Evolutionary conservation across 2,329 filamentous ascomycete genomes (phyloP), one percentile per base, ranked within the genome.

Genomic region (Cadophora luteo-olivacea): DNA sequence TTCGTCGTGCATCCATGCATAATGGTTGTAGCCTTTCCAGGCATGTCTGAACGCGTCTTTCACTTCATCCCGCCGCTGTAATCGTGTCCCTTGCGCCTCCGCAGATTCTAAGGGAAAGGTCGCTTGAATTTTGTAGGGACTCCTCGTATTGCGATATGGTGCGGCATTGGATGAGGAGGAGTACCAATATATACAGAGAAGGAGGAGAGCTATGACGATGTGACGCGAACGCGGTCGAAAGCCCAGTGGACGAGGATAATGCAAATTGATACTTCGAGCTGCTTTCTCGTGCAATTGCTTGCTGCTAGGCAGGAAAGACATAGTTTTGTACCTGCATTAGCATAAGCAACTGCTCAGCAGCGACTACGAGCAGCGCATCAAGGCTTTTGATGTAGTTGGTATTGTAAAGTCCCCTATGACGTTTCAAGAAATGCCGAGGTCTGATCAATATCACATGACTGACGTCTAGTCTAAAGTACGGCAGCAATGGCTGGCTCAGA

Each of bases 1-100:
- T 81, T 98, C 95, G 77, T 98, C 95, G 73, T 95, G 91, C 72
- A 89, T 87, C 88, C 92, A 95, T 7, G 94, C 95, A 73, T 89
- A 85, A 68, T 88, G 84, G 76, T 87, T 91, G 81, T 98, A 98
- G 16, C 92, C 92, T 3, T 84, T 81, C 95, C 95, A 98, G 0
- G 93, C 70, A 60, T 71, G 73, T 38, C 65, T 66, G 54, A 76
- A 75, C 0, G 68, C 68, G 1, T 68, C 68, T 55, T 75, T 73
- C 24, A 77, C 73, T 61, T 68, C 64, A 1, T 68, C 55, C 29
- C 66, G 62, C n/a, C 71, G 64, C 54, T 51, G 32, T 19, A 71
- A 32, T 64, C 73, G 65, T 38, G 68, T 45, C 48, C 45, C 36
- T 29, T 66, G 63, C 16, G 67, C 70, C 2, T 45, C 51, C 12